These are phyloP conservation scores for Colletotrichum scovillei DNA, from an alignment of 2,329 filamentous ascomycete genomes.

Conservation along the genomic window DNA sequence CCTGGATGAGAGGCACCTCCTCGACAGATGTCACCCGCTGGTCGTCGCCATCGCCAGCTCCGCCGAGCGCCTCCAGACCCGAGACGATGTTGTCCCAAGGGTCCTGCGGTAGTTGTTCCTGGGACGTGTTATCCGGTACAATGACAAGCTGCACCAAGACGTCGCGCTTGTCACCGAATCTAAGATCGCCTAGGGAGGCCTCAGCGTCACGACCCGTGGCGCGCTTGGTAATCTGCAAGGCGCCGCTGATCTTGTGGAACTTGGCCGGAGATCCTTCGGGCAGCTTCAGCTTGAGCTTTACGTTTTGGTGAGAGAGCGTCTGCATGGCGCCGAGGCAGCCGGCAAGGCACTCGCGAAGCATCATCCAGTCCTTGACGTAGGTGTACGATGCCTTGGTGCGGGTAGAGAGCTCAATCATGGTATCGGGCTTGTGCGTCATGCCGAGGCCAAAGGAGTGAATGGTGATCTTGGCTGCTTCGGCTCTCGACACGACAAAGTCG, in stretches of 20 bases:
- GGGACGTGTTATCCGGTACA: conserved; percentile 82
- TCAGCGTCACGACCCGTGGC: conserved; percentile 95
- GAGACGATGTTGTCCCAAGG: conserved; percentile 98
- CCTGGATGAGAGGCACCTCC: conserved; percentile 94
- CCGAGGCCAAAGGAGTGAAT: conserved; percentile 98
- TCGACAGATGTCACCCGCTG: conserved; percentile 87
- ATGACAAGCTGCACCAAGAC: conserved; percentile 95
- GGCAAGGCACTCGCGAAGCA: conserved; percentile 95
- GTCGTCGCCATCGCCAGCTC: conserved; percentile 86
- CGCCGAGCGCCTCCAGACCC: conserved; percentile 91
- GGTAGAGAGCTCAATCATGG: conserved; percentile 96
- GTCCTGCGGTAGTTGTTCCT: conserved; percentile 90
- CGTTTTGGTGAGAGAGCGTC: conserved; percentile 96
- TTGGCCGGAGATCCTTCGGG: conserved; percentile 97
- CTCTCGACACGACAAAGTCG: conserved; percentile 96
- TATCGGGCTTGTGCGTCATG: conserved; percentile 97
- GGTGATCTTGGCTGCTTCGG: conserved; percentile 95
- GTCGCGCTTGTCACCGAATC: conserved; percentile 95
- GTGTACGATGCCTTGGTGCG: conserved; percentile 97
- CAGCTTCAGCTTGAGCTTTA: conserved; percentile 91
- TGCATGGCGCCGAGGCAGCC: conserved; percentile 93
- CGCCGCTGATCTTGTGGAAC: conserved; percentile 98
- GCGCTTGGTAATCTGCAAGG: conserved; percentile 94
- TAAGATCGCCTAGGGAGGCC: conserved; percentile 88
- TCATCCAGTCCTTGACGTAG: conserved; percentile 99